Conservation (phyloP, 1,284 basidiomycete species). For the Xerocomus minutiporus region DNA sequence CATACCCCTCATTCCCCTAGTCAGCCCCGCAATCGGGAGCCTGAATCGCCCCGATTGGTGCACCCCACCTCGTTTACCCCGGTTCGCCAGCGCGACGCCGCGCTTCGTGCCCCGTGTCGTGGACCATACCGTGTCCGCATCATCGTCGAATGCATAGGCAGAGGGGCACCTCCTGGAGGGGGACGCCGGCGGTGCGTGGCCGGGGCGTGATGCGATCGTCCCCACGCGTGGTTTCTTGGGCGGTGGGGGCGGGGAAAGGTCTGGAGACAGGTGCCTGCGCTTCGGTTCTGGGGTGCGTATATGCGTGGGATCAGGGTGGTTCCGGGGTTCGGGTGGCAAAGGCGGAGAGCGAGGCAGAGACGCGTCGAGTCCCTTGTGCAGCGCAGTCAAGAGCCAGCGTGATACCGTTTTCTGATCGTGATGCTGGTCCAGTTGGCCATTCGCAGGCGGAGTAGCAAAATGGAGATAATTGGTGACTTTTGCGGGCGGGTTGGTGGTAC, state of each 20-base stretch:
- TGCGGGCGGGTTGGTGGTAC: not conserved
- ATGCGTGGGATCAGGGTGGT: not conserved
- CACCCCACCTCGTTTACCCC: constrained; percentile 9
- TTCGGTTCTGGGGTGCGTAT: constrained; percentile 7
- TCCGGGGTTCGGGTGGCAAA: not conserved
- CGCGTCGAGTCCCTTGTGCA: not conserved
- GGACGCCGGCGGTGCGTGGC: not conserved
- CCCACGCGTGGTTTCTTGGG: constrained; percentile 3
- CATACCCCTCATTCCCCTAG: not conserved
- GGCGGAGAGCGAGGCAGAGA: not conserved
- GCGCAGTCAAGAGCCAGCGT: constrained; percentile 6
- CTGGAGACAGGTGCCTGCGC: constrained; percentile 3
- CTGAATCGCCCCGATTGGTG: constrained; percentile 37
- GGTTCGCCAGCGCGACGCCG: constrained; percentile 18
- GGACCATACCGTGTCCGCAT: constrained; percentile 47
- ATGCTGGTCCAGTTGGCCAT: not conserved
- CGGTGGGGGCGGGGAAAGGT: not conserved
- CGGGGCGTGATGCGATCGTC: not conserved
- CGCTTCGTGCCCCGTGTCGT: constrained; percentile 32
- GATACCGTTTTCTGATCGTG: not conserved
- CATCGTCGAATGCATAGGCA: constrained; percentile 37
- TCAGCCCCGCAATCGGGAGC: constrained; percentile 29
- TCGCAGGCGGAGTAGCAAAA: not conserved
- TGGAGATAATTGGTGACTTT: not conserved
- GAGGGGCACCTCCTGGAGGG: not conserved